phyloP scores from a whole-genome alignment of 2,329 filamentous ascomycete genomes.

The Aspergillus costaricaensis region DNA sequence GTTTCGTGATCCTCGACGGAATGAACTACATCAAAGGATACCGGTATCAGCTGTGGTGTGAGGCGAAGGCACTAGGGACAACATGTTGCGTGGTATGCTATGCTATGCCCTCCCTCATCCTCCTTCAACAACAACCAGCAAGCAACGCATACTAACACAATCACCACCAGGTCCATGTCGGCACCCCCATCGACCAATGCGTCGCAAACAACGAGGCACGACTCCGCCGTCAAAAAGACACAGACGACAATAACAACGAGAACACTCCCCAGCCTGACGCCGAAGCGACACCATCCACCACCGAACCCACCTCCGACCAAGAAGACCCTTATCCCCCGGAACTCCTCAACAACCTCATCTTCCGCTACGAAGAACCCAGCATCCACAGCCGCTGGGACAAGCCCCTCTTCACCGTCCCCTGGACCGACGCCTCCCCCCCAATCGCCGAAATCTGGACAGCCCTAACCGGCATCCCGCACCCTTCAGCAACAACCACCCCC shows the following conservation, averaged over 20 bases:
- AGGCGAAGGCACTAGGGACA: conserved; percentile 64
- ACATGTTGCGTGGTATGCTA: conserved; percentile 61
- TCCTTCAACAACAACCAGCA: no score
- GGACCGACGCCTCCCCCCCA: conserved; percentile 57
- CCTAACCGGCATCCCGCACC: conserved; percentile 43
- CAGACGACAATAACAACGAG: conserved; percentile 8
- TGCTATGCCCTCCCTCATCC: neutral
- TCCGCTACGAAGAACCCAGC: conserved; percentile 68
- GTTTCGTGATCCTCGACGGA: conserved; percentile 64
- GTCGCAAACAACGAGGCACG: conserved; percentile 54
- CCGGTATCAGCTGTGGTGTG: conserved; percentile 67
- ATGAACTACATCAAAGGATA: conserved; percentile 71
- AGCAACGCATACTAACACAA: neutral
- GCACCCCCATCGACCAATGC: conserved; percentile 58
- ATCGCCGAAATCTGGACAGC: conserved; percentile 64
- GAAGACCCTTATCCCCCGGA: conserved; percentile 54
- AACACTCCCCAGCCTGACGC: conserved; percentile 4
- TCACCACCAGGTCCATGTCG: conserved; percentile 54
- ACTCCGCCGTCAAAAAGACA: conserved; percentile 25
- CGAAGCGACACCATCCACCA: neutral
- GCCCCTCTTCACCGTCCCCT: conserved; percentile 64
- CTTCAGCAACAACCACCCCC: conserved; percentile 17
- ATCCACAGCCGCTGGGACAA: conserved; percentile 67
- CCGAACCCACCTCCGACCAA: conserved; percentile 11
- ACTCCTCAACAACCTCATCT: conserved; percentile 64